Percentiles rank a stretch among this genome's conserved stretches.
These are phyloP conservation scores for Acorus calamus DNA, from an alignment of 106 monocot genomes.

Conservation along the genomic window DNA sequence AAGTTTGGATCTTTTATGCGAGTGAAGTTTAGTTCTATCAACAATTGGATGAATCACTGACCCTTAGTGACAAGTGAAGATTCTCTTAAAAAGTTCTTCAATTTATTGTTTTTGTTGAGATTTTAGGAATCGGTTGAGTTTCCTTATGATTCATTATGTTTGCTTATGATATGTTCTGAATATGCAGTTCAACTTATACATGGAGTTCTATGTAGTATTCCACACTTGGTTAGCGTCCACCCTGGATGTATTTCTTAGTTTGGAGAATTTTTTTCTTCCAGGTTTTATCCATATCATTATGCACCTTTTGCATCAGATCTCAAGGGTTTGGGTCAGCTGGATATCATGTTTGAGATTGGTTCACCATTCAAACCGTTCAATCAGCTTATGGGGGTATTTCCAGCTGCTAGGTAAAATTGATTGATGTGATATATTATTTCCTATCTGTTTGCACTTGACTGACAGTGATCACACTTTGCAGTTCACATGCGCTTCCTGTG, in stretches of 20 bases:
- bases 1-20: no score
- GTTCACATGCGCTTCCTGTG: conserved; percentile 89
- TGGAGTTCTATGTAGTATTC: no score
- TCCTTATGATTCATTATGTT: no score
- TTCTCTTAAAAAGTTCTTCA: neutral
- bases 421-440: neutral
- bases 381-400: conserved; percentile 98
- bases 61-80: no score
- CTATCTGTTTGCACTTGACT: no score
- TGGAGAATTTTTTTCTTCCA: conserved; percentile 11
- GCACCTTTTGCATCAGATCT: conserved; percentile 98
- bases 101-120: neutral
- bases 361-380: conserved; percentile 84
- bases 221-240: neutral
- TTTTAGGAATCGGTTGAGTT: no score
- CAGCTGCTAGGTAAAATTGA: conserved; percentile 70
- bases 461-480: conserved; percentile 20
- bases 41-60: no score
- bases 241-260: neutral
- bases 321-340: conserved; percentile 40
- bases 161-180: no score
- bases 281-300: conserved; percentile 99
- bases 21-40: no score
- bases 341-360: conserved; percentile 72
- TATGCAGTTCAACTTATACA: no score